Base-by-base conservation (phyloP, 768 basidiomycete species). In the Tricholoma sp. region DNA sequence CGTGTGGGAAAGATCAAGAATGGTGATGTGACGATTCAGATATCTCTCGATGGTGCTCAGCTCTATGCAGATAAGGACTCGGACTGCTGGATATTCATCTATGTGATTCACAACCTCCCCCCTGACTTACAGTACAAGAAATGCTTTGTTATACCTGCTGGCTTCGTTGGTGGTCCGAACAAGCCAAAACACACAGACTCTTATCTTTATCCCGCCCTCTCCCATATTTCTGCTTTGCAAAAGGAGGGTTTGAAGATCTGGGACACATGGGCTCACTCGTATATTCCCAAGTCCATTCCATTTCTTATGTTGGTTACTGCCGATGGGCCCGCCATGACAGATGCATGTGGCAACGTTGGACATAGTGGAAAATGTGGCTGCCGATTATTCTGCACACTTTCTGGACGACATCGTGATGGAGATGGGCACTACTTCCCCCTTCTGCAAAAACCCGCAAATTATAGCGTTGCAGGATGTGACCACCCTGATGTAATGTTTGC, bases 61-160 rank as follows among this genome's bases (percentile, higher is more conserved):
- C 0, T 73, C 68, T 52, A 51, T 27, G 3, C 53, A 2, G 63
- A 62, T 47, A 74, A 72, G 60, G 50, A 54, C 18, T 73, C 71
- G 1, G 67, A 73, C 45, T 65, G 63, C 29, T 70, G 70, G 69
- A 69, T 73, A 0, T 60, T 56, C 32, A 66, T 72, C 16, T 74
- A 67, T 64, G 54, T 71, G 9, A 53, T 73, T 14, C 52, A 66
- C 10, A 60, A 73, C 50, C 64, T 64, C 34, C 27, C 53, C 12
- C 66, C 65, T 2, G 57, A 61, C 21, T 14, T 57, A 1, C 19
- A 49, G 2, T 59, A 59, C 47, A 62, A 54, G 32, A 62, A 62
- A 19, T 27, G 31, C 2, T 57, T 57, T 21, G 54, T 61, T 18
- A 53, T 57, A 31, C 55, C 57, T 22, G 55, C 50, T 27, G 24